Percentiles rank a stretch among this genome's conserved stretches.
Conservation (phyloP, 768 basidiomycete genomes). For the Clitopilus hobsonii region DNA sequence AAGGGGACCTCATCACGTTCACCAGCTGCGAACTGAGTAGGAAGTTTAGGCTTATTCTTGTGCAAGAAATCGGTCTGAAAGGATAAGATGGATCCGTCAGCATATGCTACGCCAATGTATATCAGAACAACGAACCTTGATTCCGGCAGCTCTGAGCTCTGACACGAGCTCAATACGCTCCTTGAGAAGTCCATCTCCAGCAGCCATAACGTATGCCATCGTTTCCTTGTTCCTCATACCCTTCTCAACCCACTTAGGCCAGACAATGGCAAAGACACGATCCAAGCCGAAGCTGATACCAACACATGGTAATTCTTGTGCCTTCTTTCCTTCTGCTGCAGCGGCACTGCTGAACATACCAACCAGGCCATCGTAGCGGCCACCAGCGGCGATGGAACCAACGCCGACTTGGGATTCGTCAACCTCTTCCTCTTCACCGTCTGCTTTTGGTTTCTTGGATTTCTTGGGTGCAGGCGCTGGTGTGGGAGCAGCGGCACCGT, state of each 20-base stretch:
- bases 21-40: constrained; percentile 82
- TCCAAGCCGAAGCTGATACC: constrained; percentile 93
- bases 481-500: constrained; percentile 26
- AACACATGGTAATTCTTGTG: constrained; percentile 73
- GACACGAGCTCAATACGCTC: constrained; percentile 80
- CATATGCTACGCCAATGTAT: not conserved
- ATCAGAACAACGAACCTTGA: constrained; percentile 57
- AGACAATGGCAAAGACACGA: constrained; percentile 85
- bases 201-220: constrained; percentile 89
- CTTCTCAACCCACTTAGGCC: constrained; percentile 79
- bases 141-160: constrained; percentile 79
- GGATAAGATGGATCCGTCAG: constrained; percentile 4
- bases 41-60: constrained; percentile 87
- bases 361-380: constrained; percentile 93
- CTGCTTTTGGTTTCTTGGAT: constrained; percentile 41
- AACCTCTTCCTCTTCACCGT: constrained; percentile 69
- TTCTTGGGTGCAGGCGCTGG: constrained; percentile 26
- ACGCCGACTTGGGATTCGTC: constrained; percentile 94
- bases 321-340: constrained; percentile 66
- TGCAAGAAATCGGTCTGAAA: constrained; percentile 85
- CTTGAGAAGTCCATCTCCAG: constrained; percentile 83
- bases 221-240: constrained; percentile 85
- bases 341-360: constrained; percentile 86
- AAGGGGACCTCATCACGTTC: constrained; percentile 93
- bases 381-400: constrained; percentile 99